Conservation (phyloP, 257 asterid genomes). For the Solanum lignicaule region DNA sequence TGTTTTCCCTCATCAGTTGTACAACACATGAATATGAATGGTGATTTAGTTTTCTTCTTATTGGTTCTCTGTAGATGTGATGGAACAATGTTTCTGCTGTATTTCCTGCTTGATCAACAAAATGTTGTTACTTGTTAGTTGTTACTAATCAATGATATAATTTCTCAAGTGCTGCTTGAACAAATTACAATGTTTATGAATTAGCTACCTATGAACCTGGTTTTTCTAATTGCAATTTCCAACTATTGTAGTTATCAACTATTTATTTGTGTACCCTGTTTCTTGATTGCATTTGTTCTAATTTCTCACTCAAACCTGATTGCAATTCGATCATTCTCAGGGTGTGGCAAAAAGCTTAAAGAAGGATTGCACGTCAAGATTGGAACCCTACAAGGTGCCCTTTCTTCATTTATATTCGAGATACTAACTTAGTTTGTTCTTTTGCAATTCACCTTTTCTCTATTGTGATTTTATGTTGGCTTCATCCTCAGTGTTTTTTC, state of each 20-base stretch:
- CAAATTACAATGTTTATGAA: neutral
- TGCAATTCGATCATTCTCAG: constrained; percentile 21
- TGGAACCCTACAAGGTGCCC: constrained; percentile 65
- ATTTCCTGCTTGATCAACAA: neutral
- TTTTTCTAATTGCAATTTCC: neutral
- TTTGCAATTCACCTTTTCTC: constrained; percentile 2
- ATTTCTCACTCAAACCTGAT: neutral
- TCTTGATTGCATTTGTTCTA: neutral
- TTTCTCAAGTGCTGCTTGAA: neutral
- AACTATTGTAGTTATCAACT: neutral
- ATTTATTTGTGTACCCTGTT: neutral
- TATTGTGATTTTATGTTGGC: constrained; percentile 5
- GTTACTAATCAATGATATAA: neutral
- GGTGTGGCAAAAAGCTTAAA: constrained; percentile 63
- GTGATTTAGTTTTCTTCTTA: neutral
- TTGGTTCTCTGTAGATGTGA: neutral
- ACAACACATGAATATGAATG: neutral
- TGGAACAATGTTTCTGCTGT: neutral
- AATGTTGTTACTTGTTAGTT: neutral
- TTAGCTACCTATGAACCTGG: neutral
- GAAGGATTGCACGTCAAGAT: constrained; percentile 61
- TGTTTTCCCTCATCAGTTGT: neutral
- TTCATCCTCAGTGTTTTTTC: constrained; percentile 68
- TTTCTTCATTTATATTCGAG: neutral
- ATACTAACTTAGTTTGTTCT: neutral